Percentiles rank a stretch among this genome's conserved stretches.
Conservation (phyloP, 257 asterid genomes). For the Orobanche coerulescens region DNA sequence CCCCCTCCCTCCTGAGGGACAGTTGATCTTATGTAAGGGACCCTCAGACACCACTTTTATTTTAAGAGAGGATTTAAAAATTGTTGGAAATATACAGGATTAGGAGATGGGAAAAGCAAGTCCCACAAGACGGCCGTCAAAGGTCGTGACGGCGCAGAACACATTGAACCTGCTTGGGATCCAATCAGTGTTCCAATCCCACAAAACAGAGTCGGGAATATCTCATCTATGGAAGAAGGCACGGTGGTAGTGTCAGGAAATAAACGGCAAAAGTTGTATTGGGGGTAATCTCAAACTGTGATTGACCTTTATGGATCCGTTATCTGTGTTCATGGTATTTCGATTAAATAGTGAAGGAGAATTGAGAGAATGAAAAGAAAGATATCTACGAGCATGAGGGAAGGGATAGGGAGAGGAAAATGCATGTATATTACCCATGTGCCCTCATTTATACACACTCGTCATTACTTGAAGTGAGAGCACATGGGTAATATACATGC, state of each 20-base stretch:
- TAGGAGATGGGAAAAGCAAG: slow-evolving; percentile 30
- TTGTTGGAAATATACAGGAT: slow-evolving; percentile 27
- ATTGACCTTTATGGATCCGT: background rate
- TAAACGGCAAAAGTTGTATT: slow-evolving; percentile 53
- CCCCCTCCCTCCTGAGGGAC: too few relatives aligned
- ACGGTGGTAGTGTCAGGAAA: slow-evolving; percentile 23
- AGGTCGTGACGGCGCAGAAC: slow-evolving; percentile 15
- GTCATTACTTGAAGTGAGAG: too few relatives aligned
- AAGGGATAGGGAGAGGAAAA: too few relatives aligned
- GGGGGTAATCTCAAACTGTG: slow-evolving; percentile 55
- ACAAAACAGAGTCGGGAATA: slow-evolving; percentile 17
- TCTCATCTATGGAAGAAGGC: slow-evolving; percentile 22
- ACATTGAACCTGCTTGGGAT: slow-evolving; percentile 21
- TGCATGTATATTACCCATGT: too few relatives aligned
- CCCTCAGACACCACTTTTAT: too few relatives aligned
- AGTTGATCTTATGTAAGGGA: too few relatives aligned
- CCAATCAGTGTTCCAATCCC: slow-evolving; percentile 17
- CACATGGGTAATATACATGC: too few relatives aligned
- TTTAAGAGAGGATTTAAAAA: background rate
- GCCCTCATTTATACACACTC: too few relatives aligned
- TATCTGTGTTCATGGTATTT: slow-evolving; percentile 4
- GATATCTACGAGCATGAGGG: too few relatives aligned
- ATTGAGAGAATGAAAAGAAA: background rate
- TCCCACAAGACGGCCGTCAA: slow-evolving; percentile 28
- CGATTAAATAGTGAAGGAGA: background rate